Evolutionary conservation across 176 grass and related monocot genomes (phyloP).

Genomic region (Poa pratensis): DNA sequence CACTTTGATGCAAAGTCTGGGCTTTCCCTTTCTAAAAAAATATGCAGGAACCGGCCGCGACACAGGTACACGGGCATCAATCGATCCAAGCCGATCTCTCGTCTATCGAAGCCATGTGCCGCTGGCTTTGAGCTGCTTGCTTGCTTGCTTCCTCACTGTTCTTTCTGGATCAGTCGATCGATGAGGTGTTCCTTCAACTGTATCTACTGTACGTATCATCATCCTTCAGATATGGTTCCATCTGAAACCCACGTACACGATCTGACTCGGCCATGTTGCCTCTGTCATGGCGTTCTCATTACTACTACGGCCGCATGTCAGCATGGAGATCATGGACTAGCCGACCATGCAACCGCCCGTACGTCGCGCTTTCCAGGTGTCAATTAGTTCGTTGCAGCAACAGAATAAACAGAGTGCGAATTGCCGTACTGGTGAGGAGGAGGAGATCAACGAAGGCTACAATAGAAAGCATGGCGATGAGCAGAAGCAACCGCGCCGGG

Average conservation of each 20-base stretch:
- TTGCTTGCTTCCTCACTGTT: slow-evolving; percentile 3
- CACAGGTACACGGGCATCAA: not conserved
- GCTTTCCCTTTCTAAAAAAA: no score
- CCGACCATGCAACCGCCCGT: slow-evolving; percentile 37
- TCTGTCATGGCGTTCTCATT: not conserved
- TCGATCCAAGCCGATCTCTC: not conserved
- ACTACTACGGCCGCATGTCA: not conserved
- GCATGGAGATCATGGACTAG: not conserved
- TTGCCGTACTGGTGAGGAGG: no score
- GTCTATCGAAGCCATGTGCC: not conserved
- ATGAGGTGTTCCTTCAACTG: not conserved
- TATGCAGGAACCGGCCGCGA: not conserved
- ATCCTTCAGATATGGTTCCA: not conserved
- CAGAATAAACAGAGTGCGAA: slow-evolving; percentile 33
- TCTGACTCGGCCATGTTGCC: not conserved
- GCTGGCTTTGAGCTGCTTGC: no score
- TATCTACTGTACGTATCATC: not conserved
- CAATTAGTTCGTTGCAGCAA: slow-evolving; percentile 47
- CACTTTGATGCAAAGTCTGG: no score
- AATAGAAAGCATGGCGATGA: no score
- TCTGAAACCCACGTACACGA: not conserved
- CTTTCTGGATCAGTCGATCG: slow-evolving; percentile 8
- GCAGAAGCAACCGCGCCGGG: no score
- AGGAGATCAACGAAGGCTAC: no score
- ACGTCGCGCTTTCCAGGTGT: slow-evolving; percentile 35